Conservation (phyloP, 106 monocot genomes). For the Platanthera zijinensis region DNA sequence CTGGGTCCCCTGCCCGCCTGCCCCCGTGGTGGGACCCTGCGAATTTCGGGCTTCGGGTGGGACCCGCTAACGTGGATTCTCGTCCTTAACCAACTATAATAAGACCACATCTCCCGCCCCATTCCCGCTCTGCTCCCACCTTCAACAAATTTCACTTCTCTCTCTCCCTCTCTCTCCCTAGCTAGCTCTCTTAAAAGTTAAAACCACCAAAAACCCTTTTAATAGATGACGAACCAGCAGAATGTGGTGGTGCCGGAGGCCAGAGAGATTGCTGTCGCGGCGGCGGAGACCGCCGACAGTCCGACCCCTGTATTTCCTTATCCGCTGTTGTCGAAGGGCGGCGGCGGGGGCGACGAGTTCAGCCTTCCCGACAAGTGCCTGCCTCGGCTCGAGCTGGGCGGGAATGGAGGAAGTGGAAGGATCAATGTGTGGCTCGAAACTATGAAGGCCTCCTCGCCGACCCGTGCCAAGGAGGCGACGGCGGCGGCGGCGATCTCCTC, state of each 20-base stretch:
- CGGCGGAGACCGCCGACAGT: not conserved
- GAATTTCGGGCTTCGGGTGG: constrained; percentile 1
- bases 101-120: not conserved
- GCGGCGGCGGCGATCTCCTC: constrained; percentile 3
- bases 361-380: constrained; percentile 4
- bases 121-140: not conserved
- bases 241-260: constrained; percentile 15
- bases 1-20: not conserved
- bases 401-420: not conserved
- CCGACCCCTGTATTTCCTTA: constrained; percentile 9
- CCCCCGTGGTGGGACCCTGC: not conserved
- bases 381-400: constrained; percentile 10
- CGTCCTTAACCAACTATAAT: constrained; percentile 4
- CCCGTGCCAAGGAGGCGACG: constrained; percentile 16
- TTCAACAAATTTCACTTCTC: not conserved
- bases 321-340: constrained; percentile 19
- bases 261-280: constrained; percentile 2
- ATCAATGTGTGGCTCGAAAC: constrained; percentile 32
- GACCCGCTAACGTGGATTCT: constrained; percentile 11
- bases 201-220: not conserved
- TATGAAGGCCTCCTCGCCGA: constrained; percentile 56
- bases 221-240: constrained; percentile 18
- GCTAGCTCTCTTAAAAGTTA: not conserved
- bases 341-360: not conserved
- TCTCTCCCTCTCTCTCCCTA: not conserved